phyloP scores from a whole-genome alignment of 305 asterid genomes.

The Plantago rigida region DNA sequence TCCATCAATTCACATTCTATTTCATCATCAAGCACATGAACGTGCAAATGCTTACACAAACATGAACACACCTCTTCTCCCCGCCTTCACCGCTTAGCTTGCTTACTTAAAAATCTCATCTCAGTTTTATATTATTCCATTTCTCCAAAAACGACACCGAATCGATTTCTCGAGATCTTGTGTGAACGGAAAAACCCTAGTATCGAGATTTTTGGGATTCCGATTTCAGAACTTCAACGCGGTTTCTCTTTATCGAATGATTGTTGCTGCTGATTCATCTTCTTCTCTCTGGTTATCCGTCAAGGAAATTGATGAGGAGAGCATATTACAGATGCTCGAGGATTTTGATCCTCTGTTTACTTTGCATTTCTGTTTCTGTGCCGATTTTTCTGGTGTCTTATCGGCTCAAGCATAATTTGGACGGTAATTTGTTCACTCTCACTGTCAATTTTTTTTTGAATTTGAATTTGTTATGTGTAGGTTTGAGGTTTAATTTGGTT shows the following conservation, averaged over 20 bases:
- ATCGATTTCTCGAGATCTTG: constrained; percentile 28
- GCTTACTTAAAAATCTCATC: neutral
- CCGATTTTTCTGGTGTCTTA: constrained; percentile 55
- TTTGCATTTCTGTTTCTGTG: constrained; percentile 49
- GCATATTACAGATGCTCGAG: constrained; percentile 51
- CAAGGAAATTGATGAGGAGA: constrained; percentile 37
- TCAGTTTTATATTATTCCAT: neutral
- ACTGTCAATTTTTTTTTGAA: neutral
- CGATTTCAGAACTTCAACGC: neutral
- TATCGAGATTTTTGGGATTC: constrained; percentile 23
- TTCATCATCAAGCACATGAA: too few species aligned
- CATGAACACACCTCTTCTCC: constrained; percentile 34
- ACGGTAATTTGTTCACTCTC: constrained; percentile 32
- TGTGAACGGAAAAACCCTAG: constrained; percentile 30
- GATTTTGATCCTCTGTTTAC: constrained; percentile 72
- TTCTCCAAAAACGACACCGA: neutral
- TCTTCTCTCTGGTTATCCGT: neutral
- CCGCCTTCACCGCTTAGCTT: constrained; percentile 40
- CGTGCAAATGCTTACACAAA: neutral
- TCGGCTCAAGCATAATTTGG: constrained; percentile 46
- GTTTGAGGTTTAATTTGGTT: constrained; percentile 19
- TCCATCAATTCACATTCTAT: too few species aligned
- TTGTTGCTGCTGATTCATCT: constrained; percentile 19
- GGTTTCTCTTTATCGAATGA: constrained; percentile 28
- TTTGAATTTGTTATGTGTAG: neutral